These are phyloP conservation scores for Ophiorrhiza pumila DNA, from an alignment of 257 asterid genomes.

Conservation along the genomic window DNA sequence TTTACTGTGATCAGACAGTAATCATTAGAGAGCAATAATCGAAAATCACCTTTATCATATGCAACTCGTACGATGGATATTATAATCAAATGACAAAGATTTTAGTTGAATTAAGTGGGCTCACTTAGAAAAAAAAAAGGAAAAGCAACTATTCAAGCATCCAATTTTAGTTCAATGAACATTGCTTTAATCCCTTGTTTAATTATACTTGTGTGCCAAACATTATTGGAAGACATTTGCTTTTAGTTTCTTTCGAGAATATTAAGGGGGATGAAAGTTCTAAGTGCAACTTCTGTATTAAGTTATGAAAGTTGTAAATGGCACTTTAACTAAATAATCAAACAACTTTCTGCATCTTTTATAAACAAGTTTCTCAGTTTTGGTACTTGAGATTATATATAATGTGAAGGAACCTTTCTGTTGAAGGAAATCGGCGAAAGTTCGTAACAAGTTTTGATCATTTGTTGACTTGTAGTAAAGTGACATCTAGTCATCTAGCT, in stretches of 20 bases:
- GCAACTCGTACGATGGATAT: background rate
- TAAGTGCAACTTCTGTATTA: background rate
- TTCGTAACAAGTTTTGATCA: slow-evolving; percentile 4
- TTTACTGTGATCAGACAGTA: slow-evolving; percentile 14
- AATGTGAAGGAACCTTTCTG: slow-evolving; percentile 6
- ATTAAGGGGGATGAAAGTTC: background rate
- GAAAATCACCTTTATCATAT: background rate
- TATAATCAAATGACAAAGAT: slow-evolving; percentile 3
- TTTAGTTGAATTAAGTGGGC: slow-evolving; percentile 21
- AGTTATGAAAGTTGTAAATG: background rate
- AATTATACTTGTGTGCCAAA: background rate
- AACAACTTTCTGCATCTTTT: background rate
- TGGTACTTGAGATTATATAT: background rate
- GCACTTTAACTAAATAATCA: background rate
- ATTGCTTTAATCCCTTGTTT: background rate
- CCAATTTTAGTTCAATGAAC: background rate
- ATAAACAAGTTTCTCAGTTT: background rate
- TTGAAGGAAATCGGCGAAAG: slow-evolving; percentile 12
- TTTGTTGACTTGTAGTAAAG: slow-evolving; percentile 22
- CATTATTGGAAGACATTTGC: background rate
- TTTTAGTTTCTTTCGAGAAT: background rate
- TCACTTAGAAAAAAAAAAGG: background rate
- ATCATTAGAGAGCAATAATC: slow-evolving; percentile 15
- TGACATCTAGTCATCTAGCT: background rate
- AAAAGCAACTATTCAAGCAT: slow-evolving; percentile 9